Percentiles rank a stretch among this genome's conserved stretches.
These are phyloP conservation scores for Blastobotrys arbuscula DNA, from an alignment of 1,139 yeast genomes.

Conservation along the genomic window DNA sequence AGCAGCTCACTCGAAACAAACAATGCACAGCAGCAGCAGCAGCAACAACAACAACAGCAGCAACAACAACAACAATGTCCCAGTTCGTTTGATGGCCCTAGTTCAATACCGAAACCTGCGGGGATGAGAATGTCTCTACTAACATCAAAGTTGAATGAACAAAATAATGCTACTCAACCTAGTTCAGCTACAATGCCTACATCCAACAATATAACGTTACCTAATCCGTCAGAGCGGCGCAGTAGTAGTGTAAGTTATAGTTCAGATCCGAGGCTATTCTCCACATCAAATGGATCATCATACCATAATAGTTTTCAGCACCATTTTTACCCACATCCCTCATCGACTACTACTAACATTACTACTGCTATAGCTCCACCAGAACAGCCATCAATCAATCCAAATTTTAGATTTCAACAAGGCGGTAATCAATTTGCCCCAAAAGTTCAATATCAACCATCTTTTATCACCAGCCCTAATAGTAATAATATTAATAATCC, in stretches of 20 bases:
- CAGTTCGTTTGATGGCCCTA: background rate
- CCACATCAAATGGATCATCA: slow-evolving; percentile 10
- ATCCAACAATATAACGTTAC: slow-evolving; percentile 4
- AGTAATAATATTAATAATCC: slow-evolving; percentile 3
- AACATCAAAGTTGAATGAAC: slow-evolving; percentile 15
- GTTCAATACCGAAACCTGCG: slow-evolving; percentile 4
- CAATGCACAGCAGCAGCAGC: slow-evolving; percentile 1
- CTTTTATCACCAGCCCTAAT: background rate
- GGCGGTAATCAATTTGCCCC: background rate
- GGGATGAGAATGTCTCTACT: slow-evolving; percentile 11
- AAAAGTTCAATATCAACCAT: background rate
- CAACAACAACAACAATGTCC: background rate
- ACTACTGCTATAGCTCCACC: slow-evolving; percentile 23
- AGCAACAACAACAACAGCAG: background rate
- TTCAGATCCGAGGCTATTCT: slow-evolving; percentile 12
- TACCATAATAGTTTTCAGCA: slow-evolving; percentile 14
- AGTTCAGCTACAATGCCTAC: background rate
- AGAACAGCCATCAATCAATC: slow-evolving; percentile 1
- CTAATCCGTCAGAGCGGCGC: slow-evolving; percentile 8
- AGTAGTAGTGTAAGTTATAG: slow-evolving; percentile 10
- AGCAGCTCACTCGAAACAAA: background rate
- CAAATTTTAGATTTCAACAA: background rate
- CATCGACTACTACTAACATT: slow-evolving; percentile 28
- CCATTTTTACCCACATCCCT: slow-evolving; percentile 26
- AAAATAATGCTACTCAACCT: background rate